Conservation (phyloP, 768 basidiomycete genomes). For the Mycena amicta region DNA sequence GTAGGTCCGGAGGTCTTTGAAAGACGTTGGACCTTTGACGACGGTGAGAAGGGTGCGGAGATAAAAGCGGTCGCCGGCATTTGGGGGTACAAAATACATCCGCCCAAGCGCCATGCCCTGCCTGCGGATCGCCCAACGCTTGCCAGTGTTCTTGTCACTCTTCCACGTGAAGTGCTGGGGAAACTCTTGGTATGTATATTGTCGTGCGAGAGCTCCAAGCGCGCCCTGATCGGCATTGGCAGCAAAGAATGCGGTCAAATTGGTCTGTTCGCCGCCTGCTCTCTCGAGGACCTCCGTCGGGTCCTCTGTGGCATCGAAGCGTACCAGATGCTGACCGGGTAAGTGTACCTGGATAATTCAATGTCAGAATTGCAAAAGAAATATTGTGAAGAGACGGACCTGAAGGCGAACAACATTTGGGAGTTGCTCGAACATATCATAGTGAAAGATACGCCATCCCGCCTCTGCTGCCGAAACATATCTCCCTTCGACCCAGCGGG, state of each 20-base stretch:
- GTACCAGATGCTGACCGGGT: conserved; percentile 33
- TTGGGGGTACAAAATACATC: conserved; percentile 34
- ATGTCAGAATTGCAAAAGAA: too few species aligned
- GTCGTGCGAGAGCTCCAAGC: conserved; percentile 14
- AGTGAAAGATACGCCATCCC: conserved; percentile 18
- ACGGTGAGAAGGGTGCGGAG: conserved; percentile 40
- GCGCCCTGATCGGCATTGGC: conserved; percentile 27
- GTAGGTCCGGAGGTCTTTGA: conserved; percentile 27
- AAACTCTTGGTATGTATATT: conserved; percentile 36
- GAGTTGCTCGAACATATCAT: conserved; percentile 28
- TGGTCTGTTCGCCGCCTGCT: conserved; percentile 16
- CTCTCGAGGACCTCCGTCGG: conserved; percentile 18
- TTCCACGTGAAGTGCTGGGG: conserved; percentile 32
- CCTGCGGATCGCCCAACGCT: conserved; percentile 9
- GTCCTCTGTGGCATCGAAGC: conserved; percentile 29
- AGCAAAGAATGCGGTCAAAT: conserved; percentile 34
- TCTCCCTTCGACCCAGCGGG: conserved; percentile 5
- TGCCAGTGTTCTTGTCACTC: too few species aligned
- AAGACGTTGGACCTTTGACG: conserved; percentile 35
- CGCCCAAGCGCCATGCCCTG: conserved; percentile 28
- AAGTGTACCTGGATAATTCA: too few species aligned
- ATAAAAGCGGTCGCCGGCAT: conserved; percentile 39
- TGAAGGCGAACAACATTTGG: conserved; percentile 35
- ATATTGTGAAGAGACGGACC: too few species aligned
- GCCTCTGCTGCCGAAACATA: background rate